Conservation (phyloP, 225 moss, liverwort and hornwort species). For the Bryum argenteum region DNA sequence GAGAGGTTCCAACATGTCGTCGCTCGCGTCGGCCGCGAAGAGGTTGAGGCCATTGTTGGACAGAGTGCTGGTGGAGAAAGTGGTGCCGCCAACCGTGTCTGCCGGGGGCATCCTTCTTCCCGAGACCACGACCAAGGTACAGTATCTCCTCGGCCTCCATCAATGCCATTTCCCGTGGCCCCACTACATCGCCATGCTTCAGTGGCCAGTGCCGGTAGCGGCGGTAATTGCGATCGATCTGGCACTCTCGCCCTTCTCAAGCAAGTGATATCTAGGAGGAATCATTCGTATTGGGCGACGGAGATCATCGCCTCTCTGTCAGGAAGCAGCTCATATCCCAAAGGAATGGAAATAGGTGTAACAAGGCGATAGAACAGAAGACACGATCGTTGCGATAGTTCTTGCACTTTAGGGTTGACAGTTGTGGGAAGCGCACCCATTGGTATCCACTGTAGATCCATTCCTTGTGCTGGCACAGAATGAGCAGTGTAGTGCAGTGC, state of each 20-base stretch:
- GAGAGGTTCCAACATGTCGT: constrained; percentile 61
- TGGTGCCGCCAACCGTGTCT: constrained; percentile 81
- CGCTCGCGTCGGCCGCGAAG: constrained; percentile 59
- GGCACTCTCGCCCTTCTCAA: not conserved
- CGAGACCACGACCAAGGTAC: constrained; percentile 50
- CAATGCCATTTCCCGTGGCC: not conserved
- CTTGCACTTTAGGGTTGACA: constrained; percentile 11
- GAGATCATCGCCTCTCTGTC: not conserved
- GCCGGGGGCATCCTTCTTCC: constrained; percentile 81
- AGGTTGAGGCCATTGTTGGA: constrained; percentile 87
- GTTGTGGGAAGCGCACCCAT: not conserved
- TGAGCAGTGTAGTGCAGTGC: not conserved
- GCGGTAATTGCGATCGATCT: not conserved
- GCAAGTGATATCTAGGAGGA: not conserved
- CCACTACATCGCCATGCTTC: not conserved
- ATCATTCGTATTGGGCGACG: not conserved
- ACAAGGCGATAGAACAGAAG: not conserved
- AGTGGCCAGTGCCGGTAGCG: not conserved
- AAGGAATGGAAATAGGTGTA: not conserved
- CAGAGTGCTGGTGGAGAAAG: constrained; percentile 89
- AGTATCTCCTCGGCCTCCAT: not conserved
- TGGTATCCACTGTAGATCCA: not conserved
- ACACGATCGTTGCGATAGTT: not conserved
- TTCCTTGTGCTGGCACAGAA: not conserved
- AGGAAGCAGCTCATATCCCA: not conserved